phyloP scores from a whole-genome alignment of 140 eudicot genomes.

The Erigeron philadelphicus region DNA sequence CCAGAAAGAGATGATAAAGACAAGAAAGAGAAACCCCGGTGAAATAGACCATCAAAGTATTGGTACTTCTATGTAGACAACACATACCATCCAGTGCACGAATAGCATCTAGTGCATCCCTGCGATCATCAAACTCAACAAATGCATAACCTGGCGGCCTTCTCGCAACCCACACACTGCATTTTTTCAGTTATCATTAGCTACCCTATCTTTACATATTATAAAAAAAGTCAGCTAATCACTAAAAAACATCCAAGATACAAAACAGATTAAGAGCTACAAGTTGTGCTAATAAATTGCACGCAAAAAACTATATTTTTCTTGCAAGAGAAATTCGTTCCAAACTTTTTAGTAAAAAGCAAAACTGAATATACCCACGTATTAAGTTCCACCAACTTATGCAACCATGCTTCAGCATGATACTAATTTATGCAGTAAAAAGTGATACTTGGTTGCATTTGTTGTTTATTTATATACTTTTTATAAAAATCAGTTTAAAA shows the following conservation, averaged over 20 bases:
- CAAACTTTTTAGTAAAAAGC: neutral
- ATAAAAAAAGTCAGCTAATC: neutral
- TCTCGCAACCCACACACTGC: conserved; percentile 99
- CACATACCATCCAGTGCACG: conserved; percentile 72
- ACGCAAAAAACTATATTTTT: neutral
- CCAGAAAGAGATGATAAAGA: too few species aligned
- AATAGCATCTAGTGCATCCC: conserved; percentile 94
- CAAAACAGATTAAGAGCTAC: neutral
- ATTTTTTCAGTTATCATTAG: conserved; percentile 2
- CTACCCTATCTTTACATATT: neutral
- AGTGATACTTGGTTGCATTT: too few species aligned
- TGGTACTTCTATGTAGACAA: neutral
- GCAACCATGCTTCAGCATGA: neutral
- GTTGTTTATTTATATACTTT: too few species aligned
- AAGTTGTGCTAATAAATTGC: neutral
- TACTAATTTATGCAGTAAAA: neutral
- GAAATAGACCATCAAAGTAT: neutral
- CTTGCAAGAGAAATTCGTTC: neutral
- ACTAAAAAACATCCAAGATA: neutral
- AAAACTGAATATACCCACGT: neutral
- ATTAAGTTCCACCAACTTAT: neutral
- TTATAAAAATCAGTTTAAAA: too few species aligned
- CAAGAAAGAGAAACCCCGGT: neutral
- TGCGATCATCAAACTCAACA: conserved; percentile 82
- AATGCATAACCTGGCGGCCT: conserved; percentile 98